Conservation (phyloP, 202 grass and related monocot species). For the Schoenoplectus triqueter region DNA sequence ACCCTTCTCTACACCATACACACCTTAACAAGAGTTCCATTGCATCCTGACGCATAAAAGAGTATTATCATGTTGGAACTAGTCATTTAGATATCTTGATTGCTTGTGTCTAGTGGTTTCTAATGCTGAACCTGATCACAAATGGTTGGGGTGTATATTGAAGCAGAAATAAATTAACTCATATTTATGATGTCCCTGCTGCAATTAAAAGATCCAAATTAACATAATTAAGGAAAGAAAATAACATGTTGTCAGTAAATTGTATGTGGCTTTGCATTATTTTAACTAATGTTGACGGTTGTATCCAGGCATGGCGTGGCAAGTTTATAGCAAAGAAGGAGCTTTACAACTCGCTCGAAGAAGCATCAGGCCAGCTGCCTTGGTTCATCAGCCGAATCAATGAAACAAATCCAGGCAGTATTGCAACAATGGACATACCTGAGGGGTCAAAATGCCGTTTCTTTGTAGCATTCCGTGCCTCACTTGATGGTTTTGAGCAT, state of each 20-base stretch:
- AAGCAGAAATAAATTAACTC: constrained; percentile 17
- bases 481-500: constrained; percentile 89
- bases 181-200: neutral
- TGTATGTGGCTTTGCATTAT: neutral
- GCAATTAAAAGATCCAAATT: neutral
- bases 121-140: neutral
- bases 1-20: neutral
- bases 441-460: constrained; percentile 91
- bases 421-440: constrained; percentile 68
- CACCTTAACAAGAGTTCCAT: constrained; percentile 1
- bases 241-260: neutral
- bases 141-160: neutral
- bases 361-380: constrained; percentile 81
- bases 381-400: constrained; percentile 91
- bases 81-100: neutral
- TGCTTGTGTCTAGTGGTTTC: neutral
- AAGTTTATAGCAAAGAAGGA: constrained; percentile 94
- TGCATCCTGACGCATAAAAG: neutral
- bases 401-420: constrained; percentile 91
- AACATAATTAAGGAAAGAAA: constrained; percentile 1
- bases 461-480: constrained; percentile 88
- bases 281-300: neutral
- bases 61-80: neutral
- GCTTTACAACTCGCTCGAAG: constrained; percentile 83
- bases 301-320: constrained; percentile 76